phyloP scores from a whole-genome alignment of 108 stramenopile species.

The Stephanodiscus triporus region DNA sequence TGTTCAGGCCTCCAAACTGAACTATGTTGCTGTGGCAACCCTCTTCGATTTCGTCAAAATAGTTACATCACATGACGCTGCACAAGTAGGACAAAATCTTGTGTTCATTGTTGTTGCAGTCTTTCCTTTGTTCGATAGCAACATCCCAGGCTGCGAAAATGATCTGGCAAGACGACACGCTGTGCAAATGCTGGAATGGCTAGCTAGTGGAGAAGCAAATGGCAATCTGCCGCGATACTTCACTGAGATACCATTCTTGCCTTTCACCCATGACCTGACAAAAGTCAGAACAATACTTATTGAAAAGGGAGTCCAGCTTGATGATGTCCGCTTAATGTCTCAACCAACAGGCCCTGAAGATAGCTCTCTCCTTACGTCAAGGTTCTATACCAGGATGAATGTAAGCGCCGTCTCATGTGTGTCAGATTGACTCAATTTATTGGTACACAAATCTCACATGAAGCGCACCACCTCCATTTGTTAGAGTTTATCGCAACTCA shows the following conservation, averaged over 20 bases:
- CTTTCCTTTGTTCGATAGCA: slow-evolving; percentile 65
- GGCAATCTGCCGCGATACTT: slow-evolving; percentile 55
- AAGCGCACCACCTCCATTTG: neutral
- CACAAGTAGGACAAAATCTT: slow-evolving; percentile 69
- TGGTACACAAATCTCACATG: neutral
- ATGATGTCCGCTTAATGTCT: slow-evolving; percentile 60
- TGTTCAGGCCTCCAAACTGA: slow-evolving; percentile 26
- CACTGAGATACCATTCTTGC: slow-evolving; percentile 80
- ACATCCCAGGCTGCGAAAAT: slow-evolving; percentile 6
- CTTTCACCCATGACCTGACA: slow-evolving; percentile 49
- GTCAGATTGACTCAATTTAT: neutral
- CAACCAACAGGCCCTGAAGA: slow-evolving; percentile 31
- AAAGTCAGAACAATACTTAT: slow-evolving; percentile 52
- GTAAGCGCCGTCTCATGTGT: slow-evolving; percentile 12
- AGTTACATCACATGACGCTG: slow-evolving; percentile 46
- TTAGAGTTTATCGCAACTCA: slow-evolving; percentile 34
- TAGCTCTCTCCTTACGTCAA: slow-evolving; percentile 28
- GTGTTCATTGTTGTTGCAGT: slow-evolving; percentile 75
- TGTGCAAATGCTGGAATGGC: slow-evolving; percentile 58
- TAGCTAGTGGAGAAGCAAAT: slow-evolving; percentile 60
- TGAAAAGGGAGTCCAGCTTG: slow-evolving; percentile 71
- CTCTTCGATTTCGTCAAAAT: slow-evolving; percentile 70
- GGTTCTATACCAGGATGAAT: slow-evolving; percentile 44
- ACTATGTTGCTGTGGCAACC: slow-evolving; percentile 59
- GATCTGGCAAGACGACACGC: slow-evolving; percentile 52